A percentile compares a stretch with the other conserved stretches of the same genome.
Evolutionary conservation across 2,329 filamentous ascomycete species (phyloP).

Genomic region (Triangularia setosa): DNA sequence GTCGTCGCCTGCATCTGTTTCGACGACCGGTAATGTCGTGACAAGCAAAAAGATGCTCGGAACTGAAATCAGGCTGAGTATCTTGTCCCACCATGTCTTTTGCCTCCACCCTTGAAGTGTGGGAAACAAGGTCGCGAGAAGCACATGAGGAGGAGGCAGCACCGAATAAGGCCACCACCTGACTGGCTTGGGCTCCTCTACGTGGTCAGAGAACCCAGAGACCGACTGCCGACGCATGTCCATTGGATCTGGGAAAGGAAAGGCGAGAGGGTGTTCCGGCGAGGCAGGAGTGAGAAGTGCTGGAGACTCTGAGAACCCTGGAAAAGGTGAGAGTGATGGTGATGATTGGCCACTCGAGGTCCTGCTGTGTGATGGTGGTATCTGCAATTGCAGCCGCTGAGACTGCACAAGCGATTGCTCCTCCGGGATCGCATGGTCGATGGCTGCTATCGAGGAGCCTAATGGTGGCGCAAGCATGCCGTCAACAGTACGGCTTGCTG

Average conservation of each 20-base stretch:
- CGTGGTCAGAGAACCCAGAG: slow-evolving; percentile 38
- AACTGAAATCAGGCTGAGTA: slow-evolving; percentile 77
- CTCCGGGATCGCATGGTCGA: slow-evolving; percentile 2
- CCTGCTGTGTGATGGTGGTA: slow-evolving; percentile 40
- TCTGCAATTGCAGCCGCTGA: slow-evolving; percentile 40
- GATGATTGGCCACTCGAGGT: slow-evolving; percentile 45
- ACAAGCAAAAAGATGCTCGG: slow-evolving; percentile 87
- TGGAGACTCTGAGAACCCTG: slow-evolving; percentile 60
- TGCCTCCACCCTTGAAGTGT: slow-evolving; percentile 77
- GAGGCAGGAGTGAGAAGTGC: slow-evolving; percentile 39
- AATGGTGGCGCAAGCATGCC: slow-evolving; percentile 25
- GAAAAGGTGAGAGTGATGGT: slow-evolving; percentile 60
- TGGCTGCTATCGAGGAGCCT: not conserved
- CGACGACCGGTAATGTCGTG: slow-evolving; percentile 86
- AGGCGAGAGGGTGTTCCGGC: slow-evolving; percentile 41
- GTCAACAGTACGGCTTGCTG: slow-evolving; percentile 22
- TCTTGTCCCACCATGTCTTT: slow-evolving; percentile 80
- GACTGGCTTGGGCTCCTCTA: slow-evolving; percentile 45
- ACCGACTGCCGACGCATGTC: slow-evolving; percentile 43
- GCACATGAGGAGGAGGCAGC: slow-evolving; percentile 66
- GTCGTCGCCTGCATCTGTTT: slow-evolving; percentile 58
- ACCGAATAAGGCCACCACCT: slow-evolving; percentile 78
- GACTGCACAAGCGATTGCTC: slow-evolving; percentile 1
- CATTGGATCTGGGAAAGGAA: slow-evolving; percentile 50
- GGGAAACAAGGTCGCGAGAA: slow-evolving; percentile 77